These are phyloP conservation scores for Coemansia sp. DNA, from an alignment of 192 early-diverging fungal species.

Conservation along the genomic window DNA sequence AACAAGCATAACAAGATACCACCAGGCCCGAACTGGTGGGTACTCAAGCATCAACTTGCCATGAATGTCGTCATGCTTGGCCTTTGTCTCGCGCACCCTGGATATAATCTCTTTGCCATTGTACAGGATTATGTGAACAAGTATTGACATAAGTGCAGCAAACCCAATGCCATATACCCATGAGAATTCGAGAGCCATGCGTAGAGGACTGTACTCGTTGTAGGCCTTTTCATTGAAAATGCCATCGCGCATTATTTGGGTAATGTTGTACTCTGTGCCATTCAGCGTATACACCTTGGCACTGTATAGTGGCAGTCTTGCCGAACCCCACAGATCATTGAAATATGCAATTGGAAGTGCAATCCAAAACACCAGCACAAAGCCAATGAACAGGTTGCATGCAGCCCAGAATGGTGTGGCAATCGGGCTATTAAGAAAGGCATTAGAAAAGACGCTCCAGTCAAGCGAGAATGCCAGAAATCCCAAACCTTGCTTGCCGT, in stretches of 20 bases:
- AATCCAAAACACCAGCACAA: slow-evolving; percentile 74
- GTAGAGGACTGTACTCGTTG: slow-evolving; percentile 62
- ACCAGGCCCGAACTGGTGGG: slow-evolving; percentile 71
- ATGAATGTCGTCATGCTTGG: slow-evolving; percentile 70
- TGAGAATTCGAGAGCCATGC: slow-evolving; percentile 70
- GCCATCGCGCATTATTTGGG: slow-evolving; percentile 57
- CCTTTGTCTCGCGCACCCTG: slow-evolving; percentile 62
- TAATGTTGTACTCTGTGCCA: slow-evolving; percentile 60
- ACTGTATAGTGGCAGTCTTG: slow-evolving; percentile 65
- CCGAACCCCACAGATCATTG: slow-evolving; percentile 62
- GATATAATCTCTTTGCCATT: slow-evolving; percentile 69
- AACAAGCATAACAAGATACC: slow-evolving; percentile 66
- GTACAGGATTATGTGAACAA: slow-evolving; percentile 66
- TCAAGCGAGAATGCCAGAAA: slow-evolving; percentile 71
- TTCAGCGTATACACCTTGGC: slow-evolving; percentile 60
- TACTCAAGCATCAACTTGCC: slow-evolving; percentile 72
- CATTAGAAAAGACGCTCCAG: slow-evolving; percentile 69
- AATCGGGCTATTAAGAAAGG: slow-evolving; percentile 61
- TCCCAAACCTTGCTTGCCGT: slow-evolving; percentile 65
- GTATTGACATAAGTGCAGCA: slow-evolving; percentile 67
- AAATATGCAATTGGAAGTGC: slow-evolving; percentile 74
- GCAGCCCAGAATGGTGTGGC: slow-evolving; percentile 77
- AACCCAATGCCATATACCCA: slow-evolving; percentile 70
- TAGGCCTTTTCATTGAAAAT: slow-evolving; percentile 60
- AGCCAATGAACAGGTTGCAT: slow-evolving; percentile 70